Percentiles rank a stretch among this genome's conserved stretches.
Evolutionary conservation across 768 basidiomycete genomes (phyloP).

Genomic region (Tricholomella constricta): DNA sequence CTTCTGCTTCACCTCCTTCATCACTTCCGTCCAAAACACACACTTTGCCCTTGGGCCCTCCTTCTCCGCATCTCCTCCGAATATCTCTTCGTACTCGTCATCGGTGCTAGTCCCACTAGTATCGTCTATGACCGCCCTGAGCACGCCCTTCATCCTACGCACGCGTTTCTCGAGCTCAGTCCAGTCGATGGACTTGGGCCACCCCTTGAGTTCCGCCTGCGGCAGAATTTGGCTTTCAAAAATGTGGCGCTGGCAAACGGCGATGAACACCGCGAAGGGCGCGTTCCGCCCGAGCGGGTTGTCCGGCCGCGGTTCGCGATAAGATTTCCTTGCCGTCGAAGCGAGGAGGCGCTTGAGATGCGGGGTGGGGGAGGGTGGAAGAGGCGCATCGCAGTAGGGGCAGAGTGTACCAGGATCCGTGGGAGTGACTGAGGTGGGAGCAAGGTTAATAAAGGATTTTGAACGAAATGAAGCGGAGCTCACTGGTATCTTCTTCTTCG

Average conservation of each 20-base stretch:
- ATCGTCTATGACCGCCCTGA: slow-evolving; percentile 58
- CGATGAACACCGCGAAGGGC: slow-evolving; percentile 58
- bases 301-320: slow-evolving; percentile 60
- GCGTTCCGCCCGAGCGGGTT: slow-evolving; percentile 67
- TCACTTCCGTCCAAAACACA: slow-evolving; percentile 70
- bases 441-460: not conserved
- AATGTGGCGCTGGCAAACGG: slow-evolving; percentile 75
- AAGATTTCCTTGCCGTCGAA: slow-evolving; percentile 53
- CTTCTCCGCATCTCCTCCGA: slow-evolving; percentile 23
- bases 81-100: slow-evolving; percentile 20
- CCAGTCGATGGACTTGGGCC: slow-evolving; percentile 79
- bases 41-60: slow-evolving; percentile 42
- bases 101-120: slow-evolving; percentile 15
- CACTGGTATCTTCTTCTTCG: slow-evolving; percentile 21
- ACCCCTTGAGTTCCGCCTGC: slow-evolving; percentile 67
- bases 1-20: slow-evolving; percentile 61
- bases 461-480: slow-evolving; percentile 24
- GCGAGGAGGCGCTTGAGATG: slow-evolving; percentile 56
- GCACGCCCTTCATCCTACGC: slow-evolving; percentile 42
- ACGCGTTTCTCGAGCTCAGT: slow-evolving; percentile 54
- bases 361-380: slow-evolving; percentile 65
- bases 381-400: slow-evolving; percentile 76
- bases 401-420: slow-evolving; percentile 72
- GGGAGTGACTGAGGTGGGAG: slow-evolving; percentile 46
- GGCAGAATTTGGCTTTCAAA: slow-evolving; percentile 78